phyloP scores from a whole-genome alignment of 805 yeast species.

The Candida piceae region DNA sequence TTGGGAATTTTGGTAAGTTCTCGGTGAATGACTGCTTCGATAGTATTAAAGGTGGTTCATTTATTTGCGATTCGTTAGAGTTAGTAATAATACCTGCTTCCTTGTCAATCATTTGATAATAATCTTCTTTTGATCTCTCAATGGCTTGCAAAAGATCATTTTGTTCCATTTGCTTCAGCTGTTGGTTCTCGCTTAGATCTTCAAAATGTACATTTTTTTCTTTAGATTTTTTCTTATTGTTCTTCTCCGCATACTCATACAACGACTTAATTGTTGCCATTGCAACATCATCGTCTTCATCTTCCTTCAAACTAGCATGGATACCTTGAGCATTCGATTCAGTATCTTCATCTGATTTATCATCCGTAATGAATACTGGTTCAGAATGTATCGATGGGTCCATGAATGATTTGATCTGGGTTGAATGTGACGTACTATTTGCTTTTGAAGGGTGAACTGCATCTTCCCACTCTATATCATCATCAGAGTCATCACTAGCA shows the following conservation, averaged over 20 bases:
- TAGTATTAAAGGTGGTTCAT: background rate
- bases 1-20: constrained; percentile 11
- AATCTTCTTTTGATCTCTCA: constrained; percentile 42
- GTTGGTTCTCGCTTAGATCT: constrained; percentile 8
- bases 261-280: constrained; percentile 28
- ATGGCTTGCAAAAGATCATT: constrained; percentile 40
- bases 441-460: constrained; percentile 28
- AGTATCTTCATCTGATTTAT: background rate
- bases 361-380: constrained; percentile 12
- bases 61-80: constrained; percentile 15
- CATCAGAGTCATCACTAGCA: constrained; percentile 30
- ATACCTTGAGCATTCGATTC: background rate
- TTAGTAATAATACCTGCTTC: constrained; percentile 18
- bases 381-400: constrained; percentile 15
- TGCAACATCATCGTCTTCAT: constrained; percentile 12
- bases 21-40: constrained; percentile 1
- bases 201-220: constrained; percentile 6
- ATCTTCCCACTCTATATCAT: constrained; percentile 68
- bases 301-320: constrained; percentile 1
- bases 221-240: constrained; percentile 15
- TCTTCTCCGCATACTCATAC: constrained; percentile 27
- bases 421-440: background rate
- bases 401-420: constrained; percentile 11
- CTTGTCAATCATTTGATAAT: constrained; percentile 24
- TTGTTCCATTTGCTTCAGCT: constrained; percentile 18